A percentile compares a stretch with the other conserved stretches of the same genome.
Evolutionary conservation across 345 rosid genomes (phyloP).

Genomic region (Populus nigra): DNA sequence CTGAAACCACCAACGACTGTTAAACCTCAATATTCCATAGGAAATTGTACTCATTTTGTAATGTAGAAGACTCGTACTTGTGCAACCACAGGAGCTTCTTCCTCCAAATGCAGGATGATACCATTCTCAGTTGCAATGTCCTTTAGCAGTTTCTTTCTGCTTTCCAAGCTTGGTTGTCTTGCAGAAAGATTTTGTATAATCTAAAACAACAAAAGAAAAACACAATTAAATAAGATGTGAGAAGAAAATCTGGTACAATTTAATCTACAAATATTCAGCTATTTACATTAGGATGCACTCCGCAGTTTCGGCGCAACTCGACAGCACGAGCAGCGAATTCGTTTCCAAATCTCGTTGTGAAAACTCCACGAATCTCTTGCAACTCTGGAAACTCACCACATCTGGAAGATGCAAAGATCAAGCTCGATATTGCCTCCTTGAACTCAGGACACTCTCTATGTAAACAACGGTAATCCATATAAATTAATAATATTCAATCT

Average conservation of each 20-base stretch:
- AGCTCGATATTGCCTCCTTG: constrained; percentile 64
- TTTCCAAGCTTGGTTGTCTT: constrained; percentile 52
- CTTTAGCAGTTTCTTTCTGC: constrained; percentile 53
- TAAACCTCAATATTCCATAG: background rate
- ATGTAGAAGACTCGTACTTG: constrained; percentile 36
- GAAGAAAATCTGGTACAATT: background rate
- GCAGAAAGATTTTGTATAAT: constrained; percentile 61
- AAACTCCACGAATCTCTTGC: constrained; percentile 62
- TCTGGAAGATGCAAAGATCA: constrained; percentile 72
- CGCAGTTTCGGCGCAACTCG: constrained; percentile 77
- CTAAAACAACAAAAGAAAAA: constrained; percentile 26
- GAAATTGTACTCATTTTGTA: background rate
- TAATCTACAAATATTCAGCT: background rate
- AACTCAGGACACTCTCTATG: constrained; percentile 72
- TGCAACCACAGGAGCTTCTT: constrained; percentile 22
- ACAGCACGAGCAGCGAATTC: constrained; percentile 72
- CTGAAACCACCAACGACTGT: constrained; percentile 26
- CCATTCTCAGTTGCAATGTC: constrained; percentile 69
- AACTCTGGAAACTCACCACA: constrained; percentile 95
- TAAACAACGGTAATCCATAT: background rate
- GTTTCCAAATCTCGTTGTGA: constrained; percentile 67
- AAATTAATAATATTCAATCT: background rate
- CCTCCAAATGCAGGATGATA: constrained; percentile 53
- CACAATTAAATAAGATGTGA: background rate
- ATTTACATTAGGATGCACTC: constrained; percentile 59